Conservation (phyloP, 176 grass and related monocot genomes). For the Luzula sylvatica region DNA sequence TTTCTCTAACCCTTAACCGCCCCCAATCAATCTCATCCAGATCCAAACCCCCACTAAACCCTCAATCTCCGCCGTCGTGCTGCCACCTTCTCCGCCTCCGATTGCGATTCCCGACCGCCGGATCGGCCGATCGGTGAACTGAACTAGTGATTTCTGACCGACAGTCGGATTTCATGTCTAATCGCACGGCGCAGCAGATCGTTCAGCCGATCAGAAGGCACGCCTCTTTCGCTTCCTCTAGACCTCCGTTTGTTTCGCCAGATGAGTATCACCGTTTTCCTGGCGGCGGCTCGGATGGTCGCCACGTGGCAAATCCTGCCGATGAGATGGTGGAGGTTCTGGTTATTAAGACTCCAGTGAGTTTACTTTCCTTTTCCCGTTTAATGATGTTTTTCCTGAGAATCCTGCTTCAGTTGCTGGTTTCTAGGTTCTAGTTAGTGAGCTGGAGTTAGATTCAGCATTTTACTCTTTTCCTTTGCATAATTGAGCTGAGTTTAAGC, state of each 20-base stretch:
- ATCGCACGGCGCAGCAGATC: constrained; percentile 36
- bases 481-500: no score
- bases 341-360: constrained; percentile 48
- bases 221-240: background rate
- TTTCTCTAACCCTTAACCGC: constrained; percentile 11
- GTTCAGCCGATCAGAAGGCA: constrained; percentile 39
- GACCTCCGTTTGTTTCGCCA: constrained; percentile 23
- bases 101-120: background rate
- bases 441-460: background rate
- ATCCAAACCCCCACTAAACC: constrained; percentile 16
- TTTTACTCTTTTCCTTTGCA: no score
- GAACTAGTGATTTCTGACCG: background rate
- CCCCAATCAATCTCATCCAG: constrained; percentile 13
- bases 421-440: background rate
- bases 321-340: constrained; percentile 47
- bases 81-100: background rate
- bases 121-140: constrained; percentile 12
- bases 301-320: background rate
- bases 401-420: background rate
- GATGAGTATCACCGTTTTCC: constrained; percentile 49
- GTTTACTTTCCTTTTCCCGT: constrained; percentile 23
- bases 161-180: constrained; percentile 39
- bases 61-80: background rate
- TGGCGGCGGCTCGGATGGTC: background rate
- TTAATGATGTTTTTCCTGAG: constrained; percentile 1